These are phyloP conservation scores for Mycena sanguinolenta DNA, from an alignment of 768 basidiomycete species.

Conservation along the genomic window DNA sequence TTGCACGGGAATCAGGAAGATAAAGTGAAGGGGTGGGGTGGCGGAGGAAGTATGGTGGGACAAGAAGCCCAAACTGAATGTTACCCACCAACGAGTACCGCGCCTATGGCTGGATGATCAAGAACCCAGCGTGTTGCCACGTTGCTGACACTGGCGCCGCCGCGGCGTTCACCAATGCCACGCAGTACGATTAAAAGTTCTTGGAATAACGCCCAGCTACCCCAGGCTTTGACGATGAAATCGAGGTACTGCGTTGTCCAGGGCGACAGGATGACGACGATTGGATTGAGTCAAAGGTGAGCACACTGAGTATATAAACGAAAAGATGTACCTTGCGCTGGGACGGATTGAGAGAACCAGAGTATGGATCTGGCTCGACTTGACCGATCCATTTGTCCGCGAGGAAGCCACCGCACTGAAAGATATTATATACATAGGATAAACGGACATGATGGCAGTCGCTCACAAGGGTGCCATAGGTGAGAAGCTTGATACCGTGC, in stretches of 20 bases:
- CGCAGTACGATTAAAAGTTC: constrained; percentile 70
- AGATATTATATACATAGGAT: neutral
- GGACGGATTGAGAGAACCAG: constrained; percentile 78
- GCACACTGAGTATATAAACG: too few species aligned
- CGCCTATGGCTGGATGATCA: constrained; percentile 86
- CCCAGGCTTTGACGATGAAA: constrained; percentile 85
- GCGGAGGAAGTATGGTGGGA: neutral
- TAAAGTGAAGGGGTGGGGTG: neutral
- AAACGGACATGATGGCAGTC: neutral
- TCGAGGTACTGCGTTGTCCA: constrained; percentile 77
- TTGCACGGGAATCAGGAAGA: neutral
- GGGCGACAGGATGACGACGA: neutral
- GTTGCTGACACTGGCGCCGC: constrained; percentile 78
- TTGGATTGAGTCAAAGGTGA: too few species aligned
- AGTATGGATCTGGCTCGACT: constrained; percentile 80
- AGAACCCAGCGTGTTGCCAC: constrained; percentile 88
- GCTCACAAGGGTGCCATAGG: constrained; percentile 85
- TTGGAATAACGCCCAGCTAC: constrained; percentile 84
- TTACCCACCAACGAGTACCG: constrained; percentile 78
- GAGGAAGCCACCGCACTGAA: constrained; percentile 86
- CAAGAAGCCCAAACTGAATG: neutral
- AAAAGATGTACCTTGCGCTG: constrained; percentile 77
- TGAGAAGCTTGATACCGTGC: constrained; percentile 77
- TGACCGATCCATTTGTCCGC: constrained; percentile 79
- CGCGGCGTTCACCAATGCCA: constrained; percentile 74